Base-by-base conservation (phyloP, 2,329 filamentous ascomycete genomes). In the Aspergillus oerlinghausenensis region DNA sequence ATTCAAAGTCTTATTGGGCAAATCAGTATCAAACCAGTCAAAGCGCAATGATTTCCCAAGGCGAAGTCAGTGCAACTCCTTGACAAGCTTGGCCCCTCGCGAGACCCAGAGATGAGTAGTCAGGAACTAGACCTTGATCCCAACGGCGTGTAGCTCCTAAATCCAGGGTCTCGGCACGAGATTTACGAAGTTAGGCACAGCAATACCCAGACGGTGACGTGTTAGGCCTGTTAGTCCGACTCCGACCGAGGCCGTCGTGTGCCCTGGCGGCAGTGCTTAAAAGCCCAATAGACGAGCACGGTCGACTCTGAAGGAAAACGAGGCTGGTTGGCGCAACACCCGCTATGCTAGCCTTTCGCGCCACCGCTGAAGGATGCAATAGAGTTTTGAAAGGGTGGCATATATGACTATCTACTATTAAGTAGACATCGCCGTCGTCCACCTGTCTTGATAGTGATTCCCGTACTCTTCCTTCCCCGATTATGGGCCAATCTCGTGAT, bases 401-500 rank as follows among this genome's bases (percentile, higher is more conserved):
- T 25, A 23, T 23, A 47, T 47, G 43, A 47, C 43, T 47, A 26
- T 23, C 19, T 23, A 47, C 11, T 3, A 47, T 25, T 43, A 43
- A 19, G 17, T 43, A 23, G 40, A 43, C n/a, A 43, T 43, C 19
- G 9, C 23, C 7, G 43, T 47, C 6, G 43, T 25, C 32, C 32
- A 17, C 7, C 32, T 17, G 14, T 26, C 21, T 47, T 17, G 43
- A 47, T 47, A 5, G 23, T 14, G 43, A 26, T 47, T 26, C 23
- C 23, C n/a, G 3, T 45, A 9, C n/a, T 43, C 19, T 9, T 45
- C 32, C 32, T 45, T n/a, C 42, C 10, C 19, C n/a, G 56, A 55
- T 56, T 38, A 52, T 49, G 52, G 49, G 32, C 51, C 50, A 56
- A 58, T 59, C 58, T 55, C 62, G 62, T 64, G 61, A 62, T 56